Percentiles rank a stretch among this genome's conserved stretches.
These are phyloP conservation scores for Cudoniella acicularis DNA, from an alignment of 495 filamentous ascomycete species.

Conservation along the genomic window DNA sequence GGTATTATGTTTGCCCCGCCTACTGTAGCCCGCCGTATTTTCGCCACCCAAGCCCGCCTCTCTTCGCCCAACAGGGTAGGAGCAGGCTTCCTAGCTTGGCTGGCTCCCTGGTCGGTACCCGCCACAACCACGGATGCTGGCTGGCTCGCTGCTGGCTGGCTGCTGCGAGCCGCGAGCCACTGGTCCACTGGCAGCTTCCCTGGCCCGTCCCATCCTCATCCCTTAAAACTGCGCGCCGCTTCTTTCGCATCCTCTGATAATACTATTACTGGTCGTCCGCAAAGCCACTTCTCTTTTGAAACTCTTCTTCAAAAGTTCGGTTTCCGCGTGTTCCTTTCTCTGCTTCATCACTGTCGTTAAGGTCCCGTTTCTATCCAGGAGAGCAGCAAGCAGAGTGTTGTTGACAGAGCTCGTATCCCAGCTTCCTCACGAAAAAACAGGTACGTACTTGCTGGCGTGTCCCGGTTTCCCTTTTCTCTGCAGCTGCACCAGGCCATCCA, in stretches of 20 bases:
- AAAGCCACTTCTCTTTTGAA: constrained; percentile 19
- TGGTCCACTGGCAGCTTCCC: neutral
- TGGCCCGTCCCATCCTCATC: constrained; percentile 2
- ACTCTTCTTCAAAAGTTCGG: constrained; percentile 8
- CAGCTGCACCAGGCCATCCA: neutral
- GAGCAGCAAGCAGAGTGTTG: neutral
- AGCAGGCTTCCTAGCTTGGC: too few relatives aligned
- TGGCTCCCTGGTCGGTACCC: too few relatives aligned
- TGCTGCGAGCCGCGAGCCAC: too few relatives aligned
- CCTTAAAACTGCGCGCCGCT: neutral
- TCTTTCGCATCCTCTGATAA: neutral
- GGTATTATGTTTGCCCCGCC: too few relatives aligned
- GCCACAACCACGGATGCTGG: too few relatives aligned
- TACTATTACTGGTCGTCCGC: constrained; percentile 5
- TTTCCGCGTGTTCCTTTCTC: constrained; percentile 12
- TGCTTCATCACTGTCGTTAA: constrained; percentile 26
- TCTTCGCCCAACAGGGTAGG: too few relatives aligned
- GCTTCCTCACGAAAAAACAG: constrained; percentile 4
- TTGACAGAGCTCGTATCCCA: neutral
- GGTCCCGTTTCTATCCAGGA: constrained; percentile 8
- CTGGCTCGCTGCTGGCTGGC: neutral
- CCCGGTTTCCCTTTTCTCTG: neutral
- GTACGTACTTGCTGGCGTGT: constrained; percentile 1
- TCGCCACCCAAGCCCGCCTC: too few relatives aligned
- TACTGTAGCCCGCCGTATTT: too few relatives aligned